These are phyloP conservation scores for Amaranthus cruentus DNA, from an alignment of 148 eudicot genomes.

Conservation along the genomic window DNA sequence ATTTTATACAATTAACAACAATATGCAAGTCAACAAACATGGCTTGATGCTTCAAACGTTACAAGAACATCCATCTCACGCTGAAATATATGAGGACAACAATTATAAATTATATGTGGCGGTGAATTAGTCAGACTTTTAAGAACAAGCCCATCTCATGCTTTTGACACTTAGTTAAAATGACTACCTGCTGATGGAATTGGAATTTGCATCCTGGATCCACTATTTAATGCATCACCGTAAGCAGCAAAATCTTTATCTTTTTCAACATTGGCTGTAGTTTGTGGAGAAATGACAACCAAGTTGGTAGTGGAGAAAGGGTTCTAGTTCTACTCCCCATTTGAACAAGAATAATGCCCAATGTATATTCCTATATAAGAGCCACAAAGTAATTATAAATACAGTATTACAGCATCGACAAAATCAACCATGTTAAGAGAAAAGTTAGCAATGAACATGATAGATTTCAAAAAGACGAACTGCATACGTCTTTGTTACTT, in stretches of 20 bases:
- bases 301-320: slow-evolving; percentile 90
- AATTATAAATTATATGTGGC: neutral
- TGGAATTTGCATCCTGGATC: slow-evolving; percentile 88
- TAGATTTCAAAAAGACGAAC: neutral
- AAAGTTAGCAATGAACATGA: neutral
- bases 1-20: too few relatives aligned
- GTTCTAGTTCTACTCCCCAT: slow-evolving; percentile 86
- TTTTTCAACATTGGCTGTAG: slow-evolving; percentile 16
- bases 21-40: too few relatives aligned
- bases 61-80: neutral
- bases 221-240: slow-evolving; percentile 82
- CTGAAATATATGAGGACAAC: neutral
- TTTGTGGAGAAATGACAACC: slow-evolving; percentile 61
- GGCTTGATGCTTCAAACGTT: neutral
- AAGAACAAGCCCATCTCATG: neutral
- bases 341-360: slow-evolving; percentile 68
- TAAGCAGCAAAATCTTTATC: slow-evolving; percentile 37
- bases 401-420: neutral
- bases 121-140: too few relatives aligned
- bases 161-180: neutral
- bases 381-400: neutral
- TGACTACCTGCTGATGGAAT: slow-evolving; percentile 57
- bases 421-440: slow-evolving; percentile 10
- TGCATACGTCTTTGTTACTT: neutral
- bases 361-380: slow-evolving; percentile 73